phyloP scores from a whole-genome alignment of 805 yeast species.

The Candida peoriensis region DNA sequence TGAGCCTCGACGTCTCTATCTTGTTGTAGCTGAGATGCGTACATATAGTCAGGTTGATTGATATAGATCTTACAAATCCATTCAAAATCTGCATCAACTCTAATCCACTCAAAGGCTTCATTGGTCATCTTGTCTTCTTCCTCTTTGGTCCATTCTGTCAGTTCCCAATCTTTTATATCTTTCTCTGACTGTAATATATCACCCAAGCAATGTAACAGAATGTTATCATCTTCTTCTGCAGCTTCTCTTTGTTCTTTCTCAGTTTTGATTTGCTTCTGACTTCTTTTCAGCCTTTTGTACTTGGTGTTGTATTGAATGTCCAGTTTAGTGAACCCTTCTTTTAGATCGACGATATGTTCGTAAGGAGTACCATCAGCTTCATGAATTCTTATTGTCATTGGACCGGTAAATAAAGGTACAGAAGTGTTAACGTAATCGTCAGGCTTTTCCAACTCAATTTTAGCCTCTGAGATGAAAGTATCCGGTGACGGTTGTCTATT shows the following conservation, averaged over 20 bases:
- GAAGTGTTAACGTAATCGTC: constrained; percentile 11
- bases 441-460: constrained; percentile 9
- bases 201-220: constrained; percentile 59
- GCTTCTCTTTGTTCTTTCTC: constrained; percentile 37
- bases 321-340: constrained; percentile 77
- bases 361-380: constrained; percentile 99
- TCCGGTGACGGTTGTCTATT: constrained; percentile 29
- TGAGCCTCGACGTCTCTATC: constrained; percentile 98
- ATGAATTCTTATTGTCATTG: constrained; percentile 94
- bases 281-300: constrained; percentile 74
- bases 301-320: constrained; percentile 96
- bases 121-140: constrained; percentile 64
- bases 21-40: constrained; percentile 85
- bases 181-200: constrained; percentile 59
- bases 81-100: constrained; percentile 97
- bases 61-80: constrained; percentile 85
- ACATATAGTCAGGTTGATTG: constrained; percentile 94
- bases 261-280: constrained; percentile 34
- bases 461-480: constrained; percentile 36
- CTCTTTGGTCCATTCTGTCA: constrained; percentile 63
- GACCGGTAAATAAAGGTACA: constrained; percentile 67
- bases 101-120: constrained; percentile 96
- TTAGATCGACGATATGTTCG: constrained; percentile 91
- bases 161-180: constrained; percentile 67
- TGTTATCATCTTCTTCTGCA: constrained; percentile 30